These are phyloP conservation scores for Epichloe uncinata DNA, from an alignment of 2,329 filamentous ascomycete genomes.

Conservation along the genomic window DNA sequence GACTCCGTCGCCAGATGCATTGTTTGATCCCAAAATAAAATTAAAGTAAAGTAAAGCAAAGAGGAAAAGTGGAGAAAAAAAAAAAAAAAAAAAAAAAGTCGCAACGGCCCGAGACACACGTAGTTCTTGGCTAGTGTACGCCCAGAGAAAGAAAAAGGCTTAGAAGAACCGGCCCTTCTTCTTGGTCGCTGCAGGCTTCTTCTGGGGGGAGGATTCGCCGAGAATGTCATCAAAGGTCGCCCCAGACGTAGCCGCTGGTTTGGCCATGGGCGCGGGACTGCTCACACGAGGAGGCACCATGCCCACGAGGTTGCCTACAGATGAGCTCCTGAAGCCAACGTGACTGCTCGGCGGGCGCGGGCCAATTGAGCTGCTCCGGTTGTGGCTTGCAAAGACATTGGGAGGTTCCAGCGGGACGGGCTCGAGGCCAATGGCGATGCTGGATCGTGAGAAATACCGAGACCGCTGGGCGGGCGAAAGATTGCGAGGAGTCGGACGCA, in stretches of 20 bases:
- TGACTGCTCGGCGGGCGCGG: conserved; percentile 20
- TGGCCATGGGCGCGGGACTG: conserved; percentile 10
- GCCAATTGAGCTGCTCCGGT: conserved; percentile 23
- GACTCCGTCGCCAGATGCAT: conserved; percentile 5
- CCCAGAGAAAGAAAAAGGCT: neutral
- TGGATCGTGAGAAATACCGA: conserved; percentile 25
- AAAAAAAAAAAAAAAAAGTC: no score
- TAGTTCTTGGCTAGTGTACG: neutral
- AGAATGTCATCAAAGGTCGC: conserved; percentile 38
- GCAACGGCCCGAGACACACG: neutral
- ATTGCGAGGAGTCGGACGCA: conserved; percentile 21
- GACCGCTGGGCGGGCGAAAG: conserved; percentile 23
- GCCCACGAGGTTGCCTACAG: conserved; percentile 22
- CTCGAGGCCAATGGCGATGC: conserved; percentile 30
- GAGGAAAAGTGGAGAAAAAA: conserved; percentile 1
- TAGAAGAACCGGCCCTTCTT: conserved; percentile 30
- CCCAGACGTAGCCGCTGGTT: conserved; percentile 16
- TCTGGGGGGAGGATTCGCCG: conserved; percentile 16
- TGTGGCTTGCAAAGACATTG: conserved; percentile 13
- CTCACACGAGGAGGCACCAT: conserved; percentile 7
- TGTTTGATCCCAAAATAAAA: neutral
- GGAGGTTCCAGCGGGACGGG: conserved; percentile 27
- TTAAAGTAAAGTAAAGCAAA: neutral
- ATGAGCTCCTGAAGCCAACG: conserved; percentile 20
- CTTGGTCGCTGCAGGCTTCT: conserved; percentile 19